Base-by-base conservation (phyloP, 2,329 filamentous ascomycete genomes). In the Didymella sp. region DNA sequence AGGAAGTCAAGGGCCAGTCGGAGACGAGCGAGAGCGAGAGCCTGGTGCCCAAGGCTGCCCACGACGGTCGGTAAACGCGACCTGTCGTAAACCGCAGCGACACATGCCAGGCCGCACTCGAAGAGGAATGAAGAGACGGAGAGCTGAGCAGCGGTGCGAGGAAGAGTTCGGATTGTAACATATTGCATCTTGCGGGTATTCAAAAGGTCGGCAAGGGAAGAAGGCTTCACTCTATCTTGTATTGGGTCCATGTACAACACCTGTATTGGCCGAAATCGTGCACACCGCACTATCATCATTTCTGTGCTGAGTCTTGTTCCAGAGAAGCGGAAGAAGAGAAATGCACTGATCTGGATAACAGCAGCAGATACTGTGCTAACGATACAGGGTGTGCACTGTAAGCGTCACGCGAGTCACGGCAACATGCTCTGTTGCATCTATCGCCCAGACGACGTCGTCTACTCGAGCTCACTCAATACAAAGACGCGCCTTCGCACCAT, bases 371-470 rank as follows among this genome's bases (percentile, higher is more conserved):
- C 22, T 37, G n/a, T 28, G 61, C 42, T 43, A 31, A 56, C 25
- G 4, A 27, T 5, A n/a, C 25, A 69, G 67, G 25, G 61, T 67
- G 11, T 66, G 62, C 30, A 66, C 65, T 6, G 57, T 67, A 4
- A 67, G 64, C 43, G 59, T 68, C 4, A 68, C 67, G 6, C 59
- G 67, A 2, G 55, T 68, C 9, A 33, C 67, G 13, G 60, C 63
- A 12, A 62, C 62, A 8, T 65, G 60, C 25, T 60, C 62, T 4
- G 67, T 68, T 28, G 59, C 50, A 35, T 64, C 25, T 58, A 65
- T 15, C 62, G 68, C 35, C 60, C 55, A 17, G 50, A 66, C 45
- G 63, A 69, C 15, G 61, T 62, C 25, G 64, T 66, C 8, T 68
- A 70, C 37, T 70, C n/a, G 66, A 69, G 42, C 58, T 69, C 6